Conservation (phyloP, 176 grass and related monocot genomes). For the Musa beccarii region DNA sequence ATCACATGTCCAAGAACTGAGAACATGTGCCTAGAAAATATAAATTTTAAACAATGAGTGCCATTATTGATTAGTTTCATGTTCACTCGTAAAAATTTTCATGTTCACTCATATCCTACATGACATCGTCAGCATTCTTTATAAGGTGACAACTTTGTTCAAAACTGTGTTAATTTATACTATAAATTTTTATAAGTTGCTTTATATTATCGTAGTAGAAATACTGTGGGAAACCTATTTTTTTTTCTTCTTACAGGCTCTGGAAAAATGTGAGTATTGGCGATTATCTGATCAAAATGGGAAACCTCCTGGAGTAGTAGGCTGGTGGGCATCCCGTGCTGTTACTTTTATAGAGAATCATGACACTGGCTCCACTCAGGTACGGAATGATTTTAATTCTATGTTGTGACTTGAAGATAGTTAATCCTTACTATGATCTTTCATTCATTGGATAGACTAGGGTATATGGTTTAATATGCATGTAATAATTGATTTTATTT, state of each 20-base stretch:
- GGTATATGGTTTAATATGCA: too few species aligned
- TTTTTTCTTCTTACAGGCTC: slow-evolving; percentile 37
- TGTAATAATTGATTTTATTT: too few species aligned
- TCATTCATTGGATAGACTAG: too few species aligned
- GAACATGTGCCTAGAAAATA: too few species aligned
- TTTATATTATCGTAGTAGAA: background rate
- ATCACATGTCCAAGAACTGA: too few species aligned
- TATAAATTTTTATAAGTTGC: background rate
- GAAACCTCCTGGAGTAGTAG: slow-evolving; percentile 77
- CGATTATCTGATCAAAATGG: slow-evolving; percentile 78
- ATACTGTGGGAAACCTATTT: background rate
- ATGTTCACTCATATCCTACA: background rate
- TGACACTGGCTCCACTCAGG: slow-evolving; percentile 97
- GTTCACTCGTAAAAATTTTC: too few species aligned
- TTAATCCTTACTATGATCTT: too few species aligned
- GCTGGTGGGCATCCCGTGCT: slow-evolving; percentile 97
- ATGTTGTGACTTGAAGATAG: too few species aligned
- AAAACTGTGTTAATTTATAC: background rate
- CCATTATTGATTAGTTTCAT: too few species aligned
- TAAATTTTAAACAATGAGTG: too few species aligned
- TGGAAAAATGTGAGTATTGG: slow-evolving; percentile 95
- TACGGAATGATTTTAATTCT: background rate
- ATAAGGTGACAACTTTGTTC: background rate
- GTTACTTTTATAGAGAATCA: slow-evolving; percentile 99
- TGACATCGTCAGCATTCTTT: background rate